phyloP scores from a whole-genome alignment of 495 filamentous ascomycete genomes.

The Aspergillus egyptiacus region DNA sequence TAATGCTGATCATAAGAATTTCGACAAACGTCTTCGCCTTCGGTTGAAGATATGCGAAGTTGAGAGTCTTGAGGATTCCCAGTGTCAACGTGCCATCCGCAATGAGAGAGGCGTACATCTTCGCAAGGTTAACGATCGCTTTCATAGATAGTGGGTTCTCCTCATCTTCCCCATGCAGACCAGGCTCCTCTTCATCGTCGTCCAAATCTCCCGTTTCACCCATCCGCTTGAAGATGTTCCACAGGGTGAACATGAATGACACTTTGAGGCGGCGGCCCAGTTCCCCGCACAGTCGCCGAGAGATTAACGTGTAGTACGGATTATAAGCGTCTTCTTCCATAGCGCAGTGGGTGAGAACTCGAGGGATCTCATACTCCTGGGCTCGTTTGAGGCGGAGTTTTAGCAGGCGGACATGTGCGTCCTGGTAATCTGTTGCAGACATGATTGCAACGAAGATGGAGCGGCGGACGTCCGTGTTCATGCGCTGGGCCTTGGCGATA shows the following conservation, averaged over 20 bases:
- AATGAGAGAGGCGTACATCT: constrained; percentile 73
- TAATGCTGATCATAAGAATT: constrained; percentile 66
- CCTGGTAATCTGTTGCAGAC: constrained; percentile 78
- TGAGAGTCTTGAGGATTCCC: constrained; percentile 66
- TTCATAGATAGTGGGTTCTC: constrained; percentile 47
- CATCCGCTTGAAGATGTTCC: constrained; percentile 81
- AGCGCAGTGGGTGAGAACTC: constrained; percentile 80
- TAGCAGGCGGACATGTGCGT: constrained; percentile 69
- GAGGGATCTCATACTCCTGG: constrained; percentile 81
- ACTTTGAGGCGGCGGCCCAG: constrained; percentile 62
- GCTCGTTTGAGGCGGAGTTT: constrained; percentile 80
- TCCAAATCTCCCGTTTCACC: constrained; percentile 59
- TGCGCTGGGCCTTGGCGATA: constrained; percentile 75
- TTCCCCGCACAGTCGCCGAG: constrained; percentile 62
- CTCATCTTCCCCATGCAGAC: constrained; percentile 48
- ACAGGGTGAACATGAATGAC: constrained; percentile 79
- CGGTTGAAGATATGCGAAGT: constrained; percentile 67
- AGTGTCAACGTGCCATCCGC: constrained; percentile 59
- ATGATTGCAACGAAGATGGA: constrained; percentile 89
- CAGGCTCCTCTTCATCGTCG: constrained; percentile 48
- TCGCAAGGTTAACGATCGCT: constrained; percentile 80
- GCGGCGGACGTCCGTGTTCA: constrained; percentile 91
- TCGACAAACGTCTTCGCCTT: constrained; percentile 76
- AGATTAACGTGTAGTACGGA: constrained; percentile 86
- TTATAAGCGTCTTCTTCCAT: constrained; percentile 82